These are phyloP conservation scores for Uronychia setigera DNA, from an alignment of 73 alveolate species.

Conservation along the genomic window DNA sequence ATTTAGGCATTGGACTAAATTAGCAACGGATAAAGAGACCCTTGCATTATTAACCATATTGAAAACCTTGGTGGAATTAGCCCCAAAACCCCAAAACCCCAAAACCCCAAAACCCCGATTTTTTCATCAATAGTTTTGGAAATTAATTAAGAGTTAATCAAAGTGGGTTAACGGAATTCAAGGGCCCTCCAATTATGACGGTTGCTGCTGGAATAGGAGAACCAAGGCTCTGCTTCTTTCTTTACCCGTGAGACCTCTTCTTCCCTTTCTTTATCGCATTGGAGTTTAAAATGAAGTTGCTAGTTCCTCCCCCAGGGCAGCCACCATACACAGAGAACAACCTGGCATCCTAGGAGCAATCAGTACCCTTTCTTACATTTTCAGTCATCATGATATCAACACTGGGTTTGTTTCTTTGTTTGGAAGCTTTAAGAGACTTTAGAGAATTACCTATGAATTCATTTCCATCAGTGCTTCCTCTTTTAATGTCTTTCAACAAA, in stretches of 20 bases:
- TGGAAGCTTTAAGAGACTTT: not conserved
- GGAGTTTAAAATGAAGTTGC: not conserved
- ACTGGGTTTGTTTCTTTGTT: not conserved
- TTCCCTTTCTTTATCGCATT: not conserved
- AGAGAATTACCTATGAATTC: not conserved
- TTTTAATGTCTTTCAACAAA: not conserved
- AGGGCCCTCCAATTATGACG: constrained; percentile 1
- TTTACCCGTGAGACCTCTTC: not conserved
- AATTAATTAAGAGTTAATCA: no score
- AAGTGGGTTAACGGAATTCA: no score
- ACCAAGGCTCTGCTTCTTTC: not conserved
- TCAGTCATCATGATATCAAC: not conserved
- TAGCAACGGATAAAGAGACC: not conserved
- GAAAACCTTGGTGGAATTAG: constrained; percentile 50
- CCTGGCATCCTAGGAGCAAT: not conserved
- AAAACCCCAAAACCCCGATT: no score
- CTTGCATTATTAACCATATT: constrained; percentile 49
- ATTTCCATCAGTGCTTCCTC: not conserved
- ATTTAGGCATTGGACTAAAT: no score
- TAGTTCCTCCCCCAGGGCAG: not conserved
- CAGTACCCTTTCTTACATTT: not conserved
- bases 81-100: no score
- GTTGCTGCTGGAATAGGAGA: not conserved
- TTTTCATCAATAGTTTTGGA: no score
- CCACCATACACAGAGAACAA: not conserved